Evolutionary conservation across 805 yeast species (phyloP).

Genomic region (Clavispora fructus): DNA sequence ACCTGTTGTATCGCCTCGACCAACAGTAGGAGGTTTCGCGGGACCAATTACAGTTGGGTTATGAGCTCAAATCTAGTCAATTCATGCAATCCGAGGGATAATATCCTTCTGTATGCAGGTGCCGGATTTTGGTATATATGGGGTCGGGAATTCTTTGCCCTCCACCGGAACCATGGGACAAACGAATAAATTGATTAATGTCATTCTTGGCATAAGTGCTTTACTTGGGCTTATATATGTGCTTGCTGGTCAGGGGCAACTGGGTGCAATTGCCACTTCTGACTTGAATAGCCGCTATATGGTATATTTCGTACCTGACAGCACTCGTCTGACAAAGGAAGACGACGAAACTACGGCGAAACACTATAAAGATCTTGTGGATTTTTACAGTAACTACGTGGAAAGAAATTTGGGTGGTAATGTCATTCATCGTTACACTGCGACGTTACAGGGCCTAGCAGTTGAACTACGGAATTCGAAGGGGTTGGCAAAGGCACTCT

Average conservation of each 20-base stretch:
- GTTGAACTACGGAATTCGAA: constrained; percentile 5
- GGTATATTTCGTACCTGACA: neutral
- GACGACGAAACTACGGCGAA: neutral
- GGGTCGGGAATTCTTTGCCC: neutral
- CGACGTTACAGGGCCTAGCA: constrained; percentile 7
- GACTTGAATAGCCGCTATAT: neutral
- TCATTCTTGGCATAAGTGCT: neutral
- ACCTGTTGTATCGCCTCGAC: too few species aligned
- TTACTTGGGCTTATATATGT: neutral
- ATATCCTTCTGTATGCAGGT: neutral
- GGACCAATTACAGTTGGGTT: too few species aligned
- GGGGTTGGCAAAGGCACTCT: constrained; percentile 2
- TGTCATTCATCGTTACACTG: constrained; percentile 7
- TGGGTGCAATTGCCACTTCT: too few species aligned
- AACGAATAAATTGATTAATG: neutral
- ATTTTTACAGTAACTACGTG: neutral
- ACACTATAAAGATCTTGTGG: neutral
- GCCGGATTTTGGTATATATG: neutral
- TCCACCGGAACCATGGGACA: neutral
- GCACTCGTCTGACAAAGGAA: neutral
- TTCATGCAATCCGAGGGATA: neutral
- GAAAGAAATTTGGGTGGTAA: neutral
- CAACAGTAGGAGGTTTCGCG: too few species aligned
- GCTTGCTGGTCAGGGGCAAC: neutral
- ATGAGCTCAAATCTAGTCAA: neutral